Evolutionary conservation across 371 early-diverging fungal genomes (phyloP).

Genomic region (Saksenaea vasiformis): DNA sequence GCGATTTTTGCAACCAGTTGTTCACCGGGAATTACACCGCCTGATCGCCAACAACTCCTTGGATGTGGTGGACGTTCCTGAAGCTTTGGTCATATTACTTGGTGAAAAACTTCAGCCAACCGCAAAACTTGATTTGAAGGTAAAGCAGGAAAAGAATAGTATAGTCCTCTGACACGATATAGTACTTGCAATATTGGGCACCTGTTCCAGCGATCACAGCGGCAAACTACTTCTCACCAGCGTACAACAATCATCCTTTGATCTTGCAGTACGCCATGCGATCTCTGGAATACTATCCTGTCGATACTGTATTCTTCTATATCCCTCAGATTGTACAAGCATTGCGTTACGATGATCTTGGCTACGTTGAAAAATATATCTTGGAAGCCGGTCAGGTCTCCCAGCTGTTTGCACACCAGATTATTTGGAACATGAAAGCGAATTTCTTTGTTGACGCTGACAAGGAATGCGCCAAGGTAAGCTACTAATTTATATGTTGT

Average conservation of each 20-base stretch:
- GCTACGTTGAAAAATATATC: constrained; percentile 93
- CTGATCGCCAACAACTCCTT: constrained; percentile 67
- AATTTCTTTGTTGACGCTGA: constrained; percentile 88
- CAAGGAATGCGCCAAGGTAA: constrained; percentile 70
- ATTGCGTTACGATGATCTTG: constrained; percentile 82
- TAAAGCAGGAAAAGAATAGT: neutral
- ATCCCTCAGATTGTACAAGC: constrained; percentile 99
- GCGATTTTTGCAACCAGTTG: constrained; percentile 72
- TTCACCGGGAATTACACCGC: constrained; percentile 69
- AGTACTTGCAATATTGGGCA: constrained; percentile 88
- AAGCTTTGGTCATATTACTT: constrained; percentile 72
- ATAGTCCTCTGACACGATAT: neutral
- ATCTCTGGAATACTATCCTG: constrained; percentile 84
- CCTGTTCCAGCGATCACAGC: constrained; percentile 94
- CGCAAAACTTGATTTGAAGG: constrained; percentile 45
- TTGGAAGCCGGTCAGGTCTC: constrained; percentile 89
- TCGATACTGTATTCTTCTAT: constrained; percentile 96
- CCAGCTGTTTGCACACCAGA: constrained; percentile 98
- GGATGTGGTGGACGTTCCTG: constrained; percentile 72
- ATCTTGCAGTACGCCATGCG: constrained; percentile 94
- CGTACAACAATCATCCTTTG: constrained; percentile 76
- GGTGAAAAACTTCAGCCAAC: constrained; percentile 48
- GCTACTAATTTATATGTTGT: no score
- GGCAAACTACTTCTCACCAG: constrained; percentile 72
- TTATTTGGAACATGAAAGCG: constrained; percentile 99